A percentile compares a stretch with the other conserved stretches of the same genome.
Conservation (phyloP, 139 green algal genomes). For the Tetradesmus lagerheimii region DNA sequence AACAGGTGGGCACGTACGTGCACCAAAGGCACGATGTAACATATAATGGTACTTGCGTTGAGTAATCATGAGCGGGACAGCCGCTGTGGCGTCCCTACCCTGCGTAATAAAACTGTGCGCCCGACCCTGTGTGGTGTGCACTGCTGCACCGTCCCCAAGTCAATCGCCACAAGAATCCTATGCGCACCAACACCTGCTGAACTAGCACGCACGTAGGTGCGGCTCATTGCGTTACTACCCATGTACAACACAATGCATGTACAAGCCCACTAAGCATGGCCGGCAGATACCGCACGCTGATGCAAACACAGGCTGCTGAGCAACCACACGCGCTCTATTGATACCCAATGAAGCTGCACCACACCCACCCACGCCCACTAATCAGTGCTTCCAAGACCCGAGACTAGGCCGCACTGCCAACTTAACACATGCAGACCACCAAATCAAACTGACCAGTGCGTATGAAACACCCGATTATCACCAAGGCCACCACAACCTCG, state of each 20-base stretch:
- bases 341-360: too few species aligned
- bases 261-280: neutral
- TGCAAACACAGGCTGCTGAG: neutral
- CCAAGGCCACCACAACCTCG: too few species aligned
- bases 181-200: neutral
- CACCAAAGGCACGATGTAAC: neutral
- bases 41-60: neutral
- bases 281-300: too few species aligned
- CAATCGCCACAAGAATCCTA: neutral
- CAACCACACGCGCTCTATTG: neutral
- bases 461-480: too few species aligned
- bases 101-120: neutral
- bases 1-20: neutral
- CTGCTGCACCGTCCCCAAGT: neutral
- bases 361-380: too few species aligned
- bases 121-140: neutral
- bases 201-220: neutral
- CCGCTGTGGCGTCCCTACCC: neutral
- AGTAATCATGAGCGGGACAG: neutral
- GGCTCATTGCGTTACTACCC: neutral
- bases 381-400: too few species aligned
- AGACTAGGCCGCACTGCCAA: too few species aligned
- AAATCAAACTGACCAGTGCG: too few species aligned
- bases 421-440: too few species aligned
- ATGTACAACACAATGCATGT: neutral